These are phyloP conservation scores for Cordyceps fumosorosea DNA, from an alignment of 2,329 filamentous ascomycete species.

Conservation along the genomic window DNA sequence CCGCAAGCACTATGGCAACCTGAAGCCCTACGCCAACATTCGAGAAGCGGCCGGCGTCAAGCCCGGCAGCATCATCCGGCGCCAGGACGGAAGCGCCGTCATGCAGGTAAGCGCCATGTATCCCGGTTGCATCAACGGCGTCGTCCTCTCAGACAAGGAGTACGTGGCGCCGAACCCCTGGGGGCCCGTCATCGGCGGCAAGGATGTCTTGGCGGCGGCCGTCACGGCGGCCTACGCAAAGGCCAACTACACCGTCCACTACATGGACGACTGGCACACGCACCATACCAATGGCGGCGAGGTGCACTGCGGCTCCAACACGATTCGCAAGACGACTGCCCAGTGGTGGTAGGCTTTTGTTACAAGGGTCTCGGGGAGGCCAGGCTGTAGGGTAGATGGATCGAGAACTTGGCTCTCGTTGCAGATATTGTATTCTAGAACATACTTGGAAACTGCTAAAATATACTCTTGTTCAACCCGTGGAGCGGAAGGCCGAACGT, in stretches of 20 bases:
- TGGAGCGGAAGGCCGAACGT: too few relatives aligned
- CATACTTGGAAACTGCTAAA: too few relatives aligned
- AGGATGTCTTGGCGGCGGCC: not conserved
- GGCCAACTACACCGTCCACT: not conserved
- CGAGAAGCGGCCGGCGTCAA: not conserved
- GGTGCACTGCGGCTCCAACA: constrained; percentile 9
- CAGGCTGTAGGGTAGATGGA: too few relatives aligned
- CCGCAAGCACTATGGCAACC: too few relatives aligned
- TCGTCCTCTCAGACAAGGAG: constrained; percentile 16
- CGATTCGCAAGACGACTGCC: not conserved
- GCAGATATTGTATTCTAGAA: too few relatives aligned
- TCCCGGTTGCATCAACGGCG: constrained; percentile 19
- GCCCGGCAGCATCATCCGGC: not conserved
- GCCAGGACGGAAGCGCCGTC: not conserved
- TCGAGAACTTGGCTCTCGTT: too few relatives aligned
- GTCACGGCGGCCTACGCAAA: not conserved
- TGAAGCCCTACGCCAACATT: not conserved
- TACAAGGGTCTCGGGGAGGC: too few relatives aligned
- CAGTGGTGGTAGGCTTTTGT: constrained; percentile 1
- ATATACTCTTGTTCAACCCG: too few relatives aligned
- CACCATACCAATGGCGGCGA: not conserved
- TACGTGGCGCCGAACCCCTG: constrained; percentile 8
- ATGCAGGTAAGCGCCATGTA: constrained; percentile 4
- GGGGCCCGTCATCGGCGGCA: constrained; percentile 2
- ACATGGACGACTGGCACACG: constrained; percentile 10